Conservation (phyloP, 306 rosid genomes). For the Rubus idaeus region DNA sequence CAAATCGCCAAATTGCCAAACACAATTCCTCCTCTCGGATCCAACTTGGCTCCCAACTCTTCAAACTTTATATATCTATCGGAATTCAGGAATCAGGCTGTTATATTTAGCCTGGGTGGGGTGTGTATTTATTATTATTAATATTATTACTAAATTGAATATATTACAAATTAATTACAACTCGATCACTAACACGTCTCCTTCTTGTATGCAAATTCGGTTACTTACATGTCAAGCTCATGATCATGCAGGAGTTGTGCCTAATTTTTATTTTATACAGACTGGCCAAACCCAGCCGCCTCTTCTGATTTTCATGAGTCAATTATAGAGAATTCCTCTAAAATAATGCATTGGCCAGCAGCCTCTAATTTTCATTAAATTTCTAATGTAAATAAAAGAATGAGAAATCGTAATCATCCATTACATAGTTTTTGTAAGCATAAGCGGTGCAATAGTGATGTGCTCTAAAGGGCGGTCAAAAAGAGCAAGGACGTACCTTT, state of each 20-base stretch:
- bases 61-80: background rate
- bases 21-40: background rate
- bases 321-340: too few species aligned
- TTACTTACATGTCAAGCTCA: background rate
- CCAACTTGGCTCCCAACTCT: background rate
- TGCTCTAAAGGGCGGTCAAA: too few species aligned
- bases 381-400: background rate
- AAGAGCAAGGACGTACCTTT: too few species aligned
- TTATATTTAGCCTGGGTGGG: background rate
- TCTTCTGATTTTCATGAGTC: background rate
- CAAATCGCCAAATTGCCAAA: background rate
- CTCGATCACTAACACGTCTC: background rate
- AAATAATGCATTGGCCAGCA: background rate
- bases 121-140: background rate
- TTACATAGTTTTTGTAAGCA: too few species aligned
- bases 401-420: too few species aligned
- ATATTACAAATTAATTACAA: too few species aligned
- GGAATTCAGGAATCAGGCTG: background rate
- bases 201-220: background rate
- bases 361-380: background rate
- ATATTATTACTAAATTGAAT: background rate
- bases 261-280: background rate
- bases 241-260: background rate
- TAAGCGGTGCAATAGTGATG: too few species aligned
- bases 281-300: background rate